Conservation (phyloP, 164 flowering plant genomes). For the Nymphaea colorata region DNA sequence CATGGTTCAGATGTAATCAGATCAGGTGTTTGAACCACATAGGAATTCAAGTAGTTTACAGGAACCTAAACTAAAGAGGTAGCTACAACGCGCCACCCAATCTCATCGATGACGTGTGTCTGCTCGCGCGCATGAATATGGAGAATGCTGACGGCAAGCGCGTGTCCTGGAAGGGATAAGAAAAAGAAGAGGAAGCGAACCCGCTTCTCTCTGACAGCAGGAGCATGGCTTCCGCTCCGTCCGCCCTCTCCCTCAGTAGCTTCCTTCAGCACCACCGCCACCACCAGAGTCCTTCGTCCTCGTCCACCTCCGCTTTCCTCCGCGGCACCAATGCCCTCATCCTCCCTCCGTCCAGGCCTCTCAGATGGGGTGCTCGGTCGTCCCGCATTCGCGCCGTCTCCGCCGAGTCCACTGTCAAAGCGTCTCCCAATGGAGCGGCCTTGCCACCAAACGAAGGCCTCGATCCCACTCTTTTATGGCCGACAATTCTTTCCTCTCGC, state of each 20-base stretch:
- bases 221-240: conserved; percentile 7
- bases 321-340: conserved; percentile 5
- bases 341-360: conserved; percentile 3
- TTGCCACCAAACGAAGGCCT: conserved; percentile 11
- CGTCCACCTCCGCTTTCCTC: conserved; percentile 15
- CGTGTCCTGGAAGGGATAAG: too few relatives aligned
- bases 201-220: conserved; percentile 4
- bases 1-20: too few relatives aligned
- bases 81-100: too few relatives aligned
- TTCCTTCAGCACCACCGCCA: conserved; percentile 9
- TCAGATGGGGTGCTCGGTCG: neutral
- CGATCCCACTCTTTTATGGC: conserved; percentile 33
- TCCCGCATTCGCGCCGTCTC: neutral
- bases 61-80: too few relatives aligned
- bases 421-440: conserved; percentile 50
- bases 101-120: neutral
- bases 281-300: conserved; percentile 2
- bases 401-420: conserved; percentile 3
- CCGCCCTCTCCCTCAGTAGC: conserved; percentile 15
- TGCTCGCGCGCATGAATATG: neutral
- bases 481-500: conserved; percentile 80
- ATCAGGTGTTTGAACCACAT: too few relatives aligned
- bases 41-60: too few relatives aligned
- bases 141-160: too few relatives aligned
- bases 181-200: too few relatives aligned